Conservation (phyloP, 164 flowering plant species). For the Vitis amurensis region DNA sequence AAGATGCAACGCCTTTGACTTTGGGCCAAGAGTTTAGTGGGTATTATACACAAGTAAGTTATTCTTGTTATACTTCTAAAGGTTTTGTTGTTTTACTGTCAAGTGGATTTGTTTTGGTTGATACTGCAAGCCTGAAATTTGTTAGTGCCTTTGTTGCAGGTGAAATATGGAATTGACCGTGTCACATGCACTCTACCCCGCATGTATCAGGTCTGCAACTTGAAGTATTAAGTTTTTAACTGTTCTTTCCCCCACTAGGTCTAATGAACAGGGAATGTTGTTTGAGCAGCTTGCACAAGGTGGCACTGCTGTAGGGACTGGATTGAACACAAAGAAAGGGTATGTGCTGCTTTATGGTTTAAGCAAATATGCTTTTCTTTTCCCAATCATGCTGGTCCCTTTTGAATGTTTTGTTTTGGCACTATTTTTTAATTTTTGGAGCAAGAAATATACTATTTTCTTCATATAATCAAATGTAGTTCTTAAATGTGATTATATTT, state of each 20-base stretch:
- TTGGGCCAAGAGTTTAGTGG: slow-evolving; percentile 99
- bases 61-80: background rate
- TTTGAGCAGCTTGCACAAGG: slow-evolving; percentile 94
- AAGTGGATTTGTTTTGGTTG: slow-evolving; percentile 1
- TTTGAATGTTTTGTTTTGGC: background rate
- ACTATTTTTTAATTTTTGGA: background rate
- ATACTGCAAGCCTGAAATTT: background rate
- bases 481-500: too few relatives aligned
- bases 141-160: slow-evolving; percentile 43
- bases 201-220: slow-evolving; percentile 76
- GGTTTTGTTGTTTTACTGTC: background rate
- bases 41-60: slow-evolving; percentile 84
- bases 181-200: slow-evolving; percentile 77
- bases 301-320: slow-evolving; percentile 99
- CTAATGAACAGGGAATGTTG: slow-evolving; percentile 22
- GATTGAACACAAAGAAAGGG: slow-evolving; percentile 98
- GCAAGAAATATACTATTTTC: background rate
- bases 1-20: slow-evolving; percentile 99
- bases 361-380: background rate
- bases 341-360: slow-evolving; percentile 25
- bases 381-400: background rate
- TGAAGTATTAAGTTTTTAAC: background rate
- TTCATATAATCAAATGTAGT: too few relatives aligned
- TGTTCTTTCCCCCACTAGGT: background rate
- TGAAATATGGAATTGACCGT: slow-evolving; percentile 87